Evolutionary conservation across 2,329 filamentous ascomycete genomes (phyloP).

Genomic region (Beauveria australis): DNA sequence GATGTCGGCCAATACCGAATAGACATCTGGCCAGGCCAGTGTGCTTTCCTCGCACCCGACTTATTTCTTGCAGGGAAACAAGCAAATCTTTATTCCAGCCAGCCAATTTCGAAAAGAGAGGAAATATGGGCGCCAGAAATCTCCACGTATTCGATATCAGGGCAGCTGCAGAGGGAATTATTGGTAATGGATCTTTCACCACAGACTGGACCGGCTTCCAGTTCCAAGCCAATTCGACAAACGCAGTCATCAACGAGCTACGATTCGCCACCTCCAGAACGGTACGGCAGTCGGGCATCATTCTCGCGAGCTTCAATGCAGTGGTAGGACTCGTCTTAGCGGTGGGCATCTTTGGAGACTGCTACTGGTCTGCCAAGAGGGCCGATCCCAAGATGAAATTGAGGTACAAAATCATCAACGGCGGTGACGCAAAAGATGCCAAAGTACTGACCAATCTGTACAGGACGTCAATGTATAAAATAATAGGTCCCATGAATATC

Average conservation of each 20-base stretch:
- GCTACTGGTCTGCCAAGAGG: conserved; percentile 38
- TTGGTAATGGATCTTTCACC: conserved; percentile 2
- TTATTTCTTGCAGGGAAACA: not conserved
- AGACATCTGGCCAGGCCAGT: conserved; percentile 8
- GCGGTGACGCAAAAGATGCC: not conserved
- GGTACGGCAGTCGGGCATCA: conserved; percentile 52
- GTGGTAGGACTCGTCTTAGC: conserved; percentile 49
- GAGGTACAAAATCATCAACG: conserved; percentile 26
- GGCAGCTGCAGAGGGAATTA: not conserved
- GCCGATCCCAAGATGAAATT: conserved; percentile 32
- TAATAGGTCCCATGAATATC: conserved; percentile 39
- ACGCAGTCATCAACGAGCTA: conserved; percentile 41
- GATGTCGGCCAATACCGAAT: conserved; percentile 2
- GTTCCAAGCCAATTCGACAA: conserved; percentile 33
- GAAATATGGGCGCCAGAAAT: not conserved
- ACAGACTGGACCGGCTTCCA: conserved; percentile 19
- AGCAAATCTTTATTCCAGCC: not conserved
- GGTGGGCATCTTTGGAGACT: conserved; percentile 48
- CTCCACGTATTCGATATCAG: not conserved
- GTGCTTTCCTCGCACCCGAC: not conserved
- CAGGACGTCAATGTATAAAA: conserved; percentile 32
- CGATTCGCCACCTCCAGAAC: conserved; percentile 47
- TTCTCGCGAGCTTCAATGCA: conserved; percentile 53
- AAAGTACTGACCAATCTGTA: not conserved
- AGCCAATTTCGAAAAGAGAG: no score